A percentile compares a stretch with the other conserved stretches of the same genome.
Evolutionary conservation across 75 land plant genomes (phyloP).

Genomic region (Picea sitchensis): DNA sequence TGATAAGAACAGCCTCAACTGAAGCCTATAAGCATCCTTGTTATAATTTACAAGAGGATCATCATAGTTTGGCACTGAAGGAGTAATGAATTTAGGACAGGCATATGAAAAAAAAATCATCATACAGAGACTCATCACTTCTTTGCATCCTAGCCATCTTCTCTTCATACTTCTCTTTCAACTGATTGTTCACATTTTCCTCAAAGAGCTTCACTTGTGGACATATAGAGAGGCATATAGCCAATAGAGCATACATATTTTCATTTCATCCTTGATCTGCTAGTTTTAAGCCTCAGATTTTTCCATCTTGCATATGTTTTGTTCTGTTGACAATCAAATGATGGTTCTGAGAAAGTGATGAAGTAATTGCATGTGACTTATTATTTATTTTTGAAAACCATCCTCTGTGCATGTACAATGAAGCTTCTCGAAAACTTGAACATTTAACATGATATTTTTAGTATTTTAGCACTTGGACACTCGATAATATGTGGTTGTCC

Average conservation of each 20-base stretch:
- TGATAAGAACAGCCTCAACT: slow-evolving; percentile 88
- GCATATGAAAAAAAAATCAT: slow-evolving; percentile 93
- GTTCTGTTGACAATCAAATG: too few species aligned
- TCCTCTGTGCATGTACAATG: too few species aligned
- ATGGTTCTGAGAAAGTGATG: too few species aligned
- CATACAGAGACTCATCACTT: slow-evolving; percentile 83
- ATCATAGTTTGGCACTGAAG: slow-evolving; percentile 76
- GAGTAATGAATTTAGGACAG: slow-evolving; percentile 94
- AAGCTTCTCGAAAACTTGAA: too few species aligned
- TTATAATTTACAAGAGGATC: slow-evolving; percentile 93
- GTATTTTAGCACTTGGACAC: too few species aligned
- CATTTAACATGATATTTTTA: too few species aligned
- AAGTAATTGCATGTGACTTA: too few species aligned
- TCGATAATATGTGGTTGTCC: too few species aligned
- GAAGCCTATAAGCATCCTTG: slow-evolving; percentile 96
- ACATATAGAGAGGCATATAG: slow-evolving; percentile 83
- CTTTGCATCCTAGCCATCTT: slow-evolving; percentile 91
- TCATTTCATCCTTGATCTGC: slow-evolving; percentile 43
- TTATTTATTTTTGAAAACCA: too few species aligned
- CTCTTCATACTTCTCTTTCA: slow-evolving; percentile 86
- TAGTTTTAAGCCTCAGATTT: too few species aligned
- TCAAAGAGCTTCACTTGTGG: slow-evolving; percentile 88
- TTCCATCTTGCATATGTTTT: too few species aligned
- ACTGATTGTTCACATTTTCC: slow-evolving; percentile 79
- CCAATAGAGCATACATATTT: slow-evolving; percentile 92